phyloP scores from a whole-genome alignment of 768 basidiomycete genomes.

The Mycena rebaudengoi region DNA sequence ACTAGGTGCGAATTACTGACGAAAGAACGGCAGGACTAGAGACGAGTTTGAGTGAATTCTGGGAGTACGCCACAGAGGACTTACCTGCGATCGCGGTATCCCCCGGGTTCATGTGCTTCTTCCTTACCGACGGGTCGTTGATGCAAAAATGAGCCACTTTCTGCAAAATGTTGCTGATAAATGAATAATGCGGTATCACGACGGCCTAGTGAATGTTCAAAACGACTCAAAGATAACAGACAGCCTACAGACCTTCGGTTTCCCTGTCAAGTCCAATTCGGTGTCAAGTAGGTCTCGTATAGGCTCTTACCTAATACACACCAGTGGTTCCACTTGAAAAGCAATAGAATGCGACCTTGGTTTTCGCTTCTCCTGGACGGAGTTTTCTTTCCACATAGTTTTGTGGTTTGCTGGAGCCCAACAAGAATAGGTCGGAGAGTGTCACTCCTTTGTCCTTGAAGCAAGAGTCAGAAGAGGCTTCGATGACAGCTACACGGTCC shows the following conservation, averaged over 20 bases:
- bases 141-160: constrained; percentile 59
- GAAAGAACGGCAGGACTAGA: constrained; percentile 67
- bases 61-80: constrained; percentile 22
- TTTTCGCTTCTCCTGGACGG: constrained; percentile 64
- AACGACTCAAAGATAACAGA: background rate
- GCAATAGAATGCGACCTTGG: constrained; percentile 69
- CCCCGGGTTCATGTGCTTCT: constrained; percentile 56
- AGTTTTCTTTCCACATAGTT: constrained; percentile 57
- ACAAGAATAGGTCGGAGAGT: constrained; percentile 57
- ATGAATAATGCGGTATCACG: constrained; percentile 68
- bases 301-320: constrained; percentile 41
- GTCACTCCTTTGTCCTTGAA: constrained; percentile 32
- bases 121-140: constrained; percentile 48
- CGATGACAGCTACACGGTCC: constrained; percentile 52
- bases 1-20: constrained; percentile 42
- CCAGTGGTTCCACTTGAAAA: constrained; percentile 85
- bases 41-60: background rate
- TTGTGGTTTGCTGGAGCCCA: constrained; percentile 45
- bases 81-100: constrained; percentile 66
- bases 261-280: constrained; percentile 32
- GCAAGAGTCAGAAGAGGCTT: constrained; percentile 23
- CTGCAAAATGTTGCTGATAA: constrained; percentile 73
- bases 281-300: background rate
- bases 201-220: constrained; percentile 57
- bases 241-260: constrained; percentile 43